Evolutionary conservation across 2,329 filamentous ascomycete species (phyloP).

Genomic region (Sporothrix sp.): DNA sequence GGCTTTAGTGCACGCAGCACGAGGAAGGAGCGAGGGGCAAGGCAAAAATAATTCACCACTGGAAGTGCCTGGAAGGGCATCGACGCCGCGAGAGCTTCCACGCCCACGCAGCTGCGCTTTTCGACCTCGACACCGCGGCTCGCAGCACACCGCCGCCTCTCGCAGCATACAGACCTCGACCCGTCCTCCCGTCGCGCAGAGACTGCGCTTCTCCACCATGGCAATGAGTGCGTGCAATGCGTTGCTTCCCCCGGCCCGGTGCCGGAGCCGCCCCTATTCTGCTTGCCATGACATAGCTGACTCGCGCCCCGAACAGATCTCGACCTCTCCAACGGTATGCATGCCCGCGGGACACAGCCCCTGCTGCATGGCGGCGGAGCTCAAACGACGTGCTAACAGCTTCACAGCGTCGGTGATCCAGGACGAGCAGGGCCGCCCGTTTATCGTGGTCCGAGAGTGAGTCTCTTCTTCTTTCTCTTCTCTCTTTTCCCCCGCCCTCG

Average conservation of each 20-base stretch:
- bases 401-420: constrained; percentile 64
- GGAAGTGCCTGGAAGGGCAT: constrained; percentile 10
- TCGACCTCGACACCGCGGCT: not conserved
- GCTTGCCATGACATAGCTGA: constrained; percentile 18
- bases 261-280: constrained; percentile 5
- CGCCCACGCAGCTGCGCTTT: constrained; percentile 4
- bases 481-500: too few species aligned
- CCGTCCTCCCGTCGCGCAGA: constrained; percentile 6
- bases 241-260: not conserved
- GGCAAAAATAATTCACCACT: constrained; percentile 10
- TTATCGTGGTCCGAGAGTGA: constrained; percentile 96
- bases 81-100: constrained; percentile 9
- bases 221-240: constrained; percentile 44
- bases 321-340: constrained; percentile 72
- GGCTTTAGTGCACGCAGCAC: too few species aligned
- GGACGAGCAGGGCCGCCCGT: constrained; percentile 93
- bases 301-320: constrained; percentile 47
- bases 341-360: constrained; percentile 18
- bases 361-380: not conserved
- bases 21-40: constrained; percentile 9
- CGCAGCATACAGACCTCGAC: not conserved
- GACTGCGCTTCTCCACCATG: constrained; percentile 34
- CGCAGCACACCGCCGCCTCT: not conserved
- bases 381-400: constrained; percentile 2
- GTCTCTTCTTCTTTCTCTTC: constrained; percentile 28